These are phyloP conservation scores for Apostasia ramifera DNA, from an alignment of 106 monocot genomes.

Conservation along the genomic window DNA sequence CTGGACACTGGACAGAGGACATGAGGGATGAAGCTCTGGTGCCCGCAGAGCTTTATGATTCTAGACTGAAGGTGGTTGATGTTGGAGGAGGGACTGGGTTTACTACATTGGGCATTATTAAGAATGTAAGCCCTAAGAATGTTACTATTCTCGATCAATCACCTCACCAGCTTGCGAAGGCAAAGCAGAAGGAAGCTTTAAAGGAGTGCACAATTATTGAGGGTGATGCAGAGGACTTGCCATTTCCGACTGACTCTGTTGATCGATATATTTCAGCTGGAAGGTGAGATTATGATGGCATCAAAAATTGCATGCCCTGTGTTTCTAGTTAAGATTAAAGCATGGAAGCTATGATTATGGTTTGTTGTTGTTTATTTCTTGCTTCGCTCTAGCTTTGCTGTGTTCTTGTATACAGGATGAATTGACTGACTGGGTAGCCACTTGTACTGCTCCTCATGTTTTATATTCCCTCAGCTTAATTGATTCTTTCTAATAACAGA, in stretches of 20 bases:
- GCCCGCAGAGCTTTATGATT: conserved; percentile 67
- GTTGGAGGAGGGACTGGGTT: conserved; percentile 96
- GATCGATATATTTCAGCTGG: conserved; percentile 93
- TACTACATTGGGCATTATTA: conserved; percentile 83
- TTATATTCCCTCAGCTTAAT: too few relatives aligned
- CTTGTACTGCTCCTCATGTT: not conserved
- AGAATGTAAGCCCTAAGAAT: conserved; percentile 72
- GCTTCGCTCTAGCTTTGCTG: not conserved
- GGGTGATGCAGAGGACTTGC: conserved; percentile 91
- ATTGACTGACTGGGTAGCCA: not conserved
- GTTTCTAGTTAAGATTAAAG: not conserved
- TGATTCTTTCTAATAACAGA: too few relatives aligned
- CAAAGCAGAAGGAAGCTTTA: conserved; percentile 71
- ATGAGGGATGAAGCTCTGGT: conserved; percentile 95
- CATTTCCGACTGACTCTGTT: conserved; percentile 70
- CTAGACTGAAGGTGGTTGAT: conserved; percentile 72
- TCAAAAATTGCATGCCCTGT: not conserved
- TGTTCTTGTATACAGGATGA: not conserved
- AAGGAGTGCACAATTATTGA: conserved; percentile 86
- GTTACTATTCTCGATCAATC: conserved; percentile 95
- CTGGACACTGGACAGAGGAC: conserved; percentile 94
- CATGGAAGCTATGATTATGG: not conserved
- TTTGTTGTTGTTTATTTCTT: not conserved
- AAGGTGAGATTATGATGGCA: conserved; percentile 37
- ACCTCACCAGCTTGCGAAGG: conserved; percentile 89